Evolutionary conservation across 2,329 filamentous ascomycete species (phyloP).

Genomic region (Xylaria digitata): DNA sequence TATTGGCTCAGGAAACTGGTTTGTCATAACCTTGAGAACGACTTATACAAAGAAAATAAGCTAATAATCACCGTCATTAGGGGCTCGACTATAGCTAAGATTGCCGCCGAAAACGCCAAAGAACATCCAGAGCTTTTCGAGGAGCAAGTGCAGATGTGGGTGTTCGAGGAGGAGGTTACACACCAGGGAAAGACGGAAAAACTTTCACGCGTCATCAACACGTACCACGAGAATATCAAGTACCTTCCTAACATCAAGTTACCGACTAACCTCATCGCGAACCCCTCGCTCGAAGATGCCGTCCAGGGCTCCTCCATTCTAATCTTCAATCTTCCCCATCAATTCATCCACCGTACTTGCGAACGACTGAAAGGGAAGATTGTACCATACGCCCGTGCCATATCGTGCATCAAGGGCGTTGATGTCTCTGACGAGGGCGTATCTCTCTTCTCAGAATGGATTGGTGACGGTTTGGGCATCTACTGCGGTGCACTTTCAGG

Average conservation of each 20-base stretch:
- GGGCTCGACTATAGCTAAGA: conserved; percentile 98
- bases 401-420: conserved; percentile 98
- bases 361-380: conserved; percentile 87
- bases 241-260: conserved; percentile 92
- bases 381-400: conserved; percentile 88
- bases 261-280: conserved; percentile 84
- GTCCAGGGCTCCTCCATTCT: conserved; percentile 88
- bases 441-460: conserved; percentile 92
- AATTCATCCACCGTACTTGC: conserved; percentile 92
- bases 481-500: conserved; percentile 97
- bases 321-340: conserved; percentile 95
- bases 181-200: conserved; percentile 79
- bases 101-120: conserved; percentile 90
- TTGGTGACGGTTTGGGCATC: conserved; percentile 89
- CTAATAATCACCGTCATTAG: conserved; percentile 56
- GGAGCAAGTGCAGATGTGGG: conserved; percentile 96
- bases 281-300: conserved; percentile 81
- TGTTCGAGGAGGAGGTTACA: conserved; percentile 90
- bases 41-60: conserved; percentile 3
- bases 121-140: conserved; percentile 85
- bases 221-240: conserved; percentile 94
- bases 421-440: conserved; percentile 89
- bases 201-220: conserved; percentile 91
- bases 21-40: conserved; percentile 44
- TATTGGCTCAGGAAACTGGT: conserved; percentile 97